Conservation (phyloP, 352 stramenopile genomes). For the Elongisporangium anandrum region DNA sequence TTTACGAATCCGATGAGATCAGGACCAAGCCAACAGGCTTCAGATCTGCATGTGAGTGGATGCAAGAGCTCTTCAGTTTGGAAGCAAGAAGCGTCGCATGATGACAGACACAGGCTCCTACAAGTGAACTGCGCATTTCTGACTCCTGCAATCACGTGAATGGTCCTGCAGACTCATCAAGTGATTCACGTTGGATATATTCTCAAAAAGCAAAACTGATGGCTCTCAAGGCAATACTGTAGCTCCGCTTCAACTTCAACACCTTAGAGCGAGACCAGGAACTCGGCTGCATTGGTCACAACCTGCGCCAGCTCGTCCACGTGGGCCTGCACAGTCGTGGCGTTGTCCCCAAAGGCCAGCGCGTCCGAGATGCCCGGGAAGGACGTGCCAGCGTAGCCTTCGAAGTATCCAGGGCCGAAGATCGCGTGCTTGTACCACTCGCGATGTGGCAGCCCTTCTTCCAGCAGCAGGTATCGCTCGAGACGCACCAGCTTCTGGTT, state of each 20-base stretch:
- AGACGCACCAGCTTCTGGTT: constrained; percentile 49
- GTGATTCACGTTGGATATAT: not conserved
- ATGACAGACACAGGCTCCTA: not conserved
- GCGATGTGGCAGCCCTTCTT: constrained; percentile 40
- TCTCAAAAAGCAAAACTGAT: not conserved
- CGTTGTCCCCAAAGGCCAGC: constrained; percentile 39
- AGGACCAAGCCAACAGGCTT: too few species aligned
- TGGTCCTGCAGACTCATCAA: not conserved
- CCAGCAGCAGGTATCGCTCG: constrained; percentile 36
- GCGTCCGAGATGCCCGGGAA: constrained; percentile 48
- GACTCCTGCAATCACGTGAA: not conserved
- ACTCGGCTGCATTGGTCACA: constrained; percentile 26
- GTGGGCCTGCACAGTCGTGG: constrained; percentile 28
- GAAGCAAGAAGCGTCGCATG: not conserved
- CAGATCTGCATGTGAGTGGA: too few species aligned
- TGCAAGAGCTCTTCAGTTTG: not conserved
- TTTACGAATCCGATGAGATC: not conserved
- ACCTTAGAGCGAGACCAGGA: constrained; percentile 13
- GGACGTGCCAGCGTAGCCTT: constrained; percentile 40
- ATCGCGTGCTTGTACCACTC: constrained; percentile 58
- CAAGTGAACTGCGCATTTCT: not conserved
- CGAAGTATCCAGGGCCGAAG: constrained; percentile 54
- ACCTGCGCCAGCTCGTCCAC: constrained; percentile 36
- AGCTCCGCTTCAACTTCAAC: not conserved
- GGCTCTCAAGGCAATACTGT: too few species aligned